phyloP scores from a whole-genome alignment of 2,329 filamentous ascomycete species.

The Ceratocystis albifundus region DNA sequence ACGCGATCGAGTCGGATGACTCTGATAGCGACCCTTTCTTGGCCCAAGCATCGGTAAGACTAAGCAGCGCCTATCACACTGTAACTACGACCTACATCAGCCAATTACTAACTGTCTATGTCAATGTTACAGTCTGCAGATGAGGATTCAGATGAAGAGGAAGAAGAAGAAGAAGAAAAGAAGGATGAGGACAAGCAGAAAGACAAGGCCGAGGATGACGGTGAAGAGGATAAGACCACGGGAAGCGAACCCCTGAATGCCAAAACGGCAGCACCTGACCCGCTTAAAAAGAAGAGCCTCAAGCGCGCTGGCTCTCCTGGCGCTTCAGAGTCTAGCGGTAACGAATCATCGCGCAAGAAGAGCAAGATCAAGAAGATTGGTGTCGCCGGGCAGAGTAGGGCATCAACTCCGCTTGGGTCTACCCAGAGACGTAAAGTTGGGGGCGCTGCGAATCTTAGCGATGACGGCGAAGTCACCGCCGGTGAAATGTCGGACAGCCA shows the following conservation, averaged over 20 bases:
- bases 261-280: constrained; percentile 37
- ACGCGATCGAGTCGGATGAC: constrained; percentile 66
- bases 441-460: constrained; percentile 52
- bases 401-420: constrained; percentile 27
- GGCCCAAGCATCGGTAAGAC: constrained; percentile 30
- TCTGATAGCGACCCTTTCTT: constrained; percentile 36
- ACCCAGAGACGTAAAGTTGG: constrained; percentile 34
- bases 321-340: constrained; percentile 80
- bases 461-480: constrained; percentile 62
- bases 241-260: constrained; percentile 45
- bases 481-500: constrained; percentile 53
- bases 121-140: constrained; percentile 22
- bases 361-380: constrained; percentile 50
- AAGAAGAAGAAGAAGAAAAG: constrained; percentile 37
- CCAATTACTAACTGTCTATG: too few species aligned
- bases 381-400: constrained; percentile 32
- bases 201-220: constrained; percentile 40
- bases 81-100: too few species aligned
- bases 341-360: constrained; percentile 72
- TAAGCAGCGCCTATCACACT: not conserved
- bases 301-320: constrained; percentile 82
- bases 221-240: constrained; percentile 40
- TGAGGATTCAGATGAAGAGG: constrained; percentile 32
- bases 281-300: constrained; percentile 50
- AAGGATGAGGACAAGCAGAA: constrained; percentile 49